Evolutionary conservation across 2,329 filamentous ascomycete species (phyloP).

Genomic region (Ophiosphaerella korrae): DNA sequence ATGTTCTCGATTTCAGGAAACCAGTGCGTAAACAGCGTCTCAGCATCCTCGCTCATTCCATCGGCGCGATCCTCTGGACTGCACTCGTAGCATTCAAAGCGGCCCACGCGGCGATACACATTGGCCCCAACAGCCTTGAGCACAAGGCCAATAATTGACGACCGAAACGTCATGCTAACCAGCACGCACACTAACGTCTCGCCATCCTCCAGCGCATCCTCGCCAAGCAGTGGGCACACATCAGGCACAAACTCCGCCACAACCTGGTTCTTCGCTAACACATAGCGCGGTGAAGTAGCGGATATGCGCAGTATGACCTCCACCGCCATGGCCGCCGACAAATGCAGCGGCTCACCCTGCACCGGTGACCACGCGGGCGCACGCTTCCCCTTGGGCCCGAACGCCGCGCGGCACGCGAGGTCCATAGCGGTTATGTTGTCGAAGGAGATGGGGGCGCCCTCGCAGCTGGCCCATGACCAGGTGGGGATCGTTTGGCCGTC

Average conservation of each 20-base stretch:
- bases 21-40: constrained; percentile 42
- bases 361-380: constrained; percentile 37
- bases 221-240: constrained; percentile 29
- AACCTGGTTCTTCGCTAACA: constrained; percentile 34
- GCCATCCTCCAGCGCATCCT: constrained; percentile 33
- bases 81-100: constrained; percentile 46
- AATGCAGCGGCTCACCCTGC: constrained; percentile 32
- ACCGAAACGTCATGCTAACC: constrained; percentile 45
- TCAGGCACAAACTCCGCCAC: constrained; percentile 42
- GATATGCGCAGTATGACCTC: constrained; percentile 33
- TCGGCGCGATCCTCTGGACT: constrained; percentile 28
- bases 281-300: constrained; percentile 7
- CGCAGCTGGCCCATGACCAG: constrained; percentile 46
- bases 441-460: constrained; percentile 44
- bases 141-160: constrained; percentile 41
- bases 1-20: constrained; percentile 46
- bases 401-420: constrained; percentile 38
- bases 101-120: constrained; percentile 39
- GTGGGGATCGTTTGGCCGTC: constrained; percentile 33
- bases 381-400: constrained; percentile 28
- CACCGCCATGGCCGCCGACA: constrained; percentile 42
- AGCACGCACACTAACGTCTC: constrained; percentile 41
- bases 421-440: constrained; percentile 46
- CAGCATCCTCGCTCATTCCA: constrained; percentile 43
- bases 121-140: constrained; percentile 29